Evolutionary conservation across 148 eudicot species (phyloP), one percentile per base, ranked within the genome.

Genomic region (Cornus suecica): DNA sequence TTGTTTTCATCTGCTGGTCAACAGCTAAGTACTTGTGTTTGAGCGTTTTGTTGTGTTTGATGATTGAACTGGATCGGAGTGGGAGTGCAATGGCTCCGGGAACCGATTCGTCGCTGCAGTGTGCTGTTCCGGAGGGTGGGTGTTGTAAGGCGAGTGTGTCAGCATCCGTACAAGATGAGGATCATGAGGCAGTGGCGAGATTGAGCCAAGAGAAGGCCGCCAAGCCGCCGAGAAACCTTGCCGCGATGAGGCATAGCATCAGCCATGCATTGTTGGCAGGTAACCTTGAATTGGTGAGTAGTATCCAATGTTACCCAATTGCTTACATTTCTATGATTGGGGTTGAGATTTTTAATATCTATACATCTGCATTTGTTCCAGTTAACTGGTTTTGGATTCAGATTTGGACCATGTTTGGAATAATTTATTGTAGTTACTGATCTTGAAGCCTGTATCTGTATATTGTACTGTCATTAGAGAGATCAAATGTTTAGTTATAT

Each of bases 211-310:
- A 78, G 26, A 83, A 74, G 74, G 51, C 51, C 4, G 80, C 83
- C 18, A 87, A 82, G 79, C 92, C 88, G 48, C 92, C 92, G 4
- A 82, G 89, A 70, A 84, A 81, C 32, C 76, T 78, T 41, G 80
- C 88, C 0, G 58, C 73, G 8, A 79, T 90, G 80, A 56, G 90
- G 41, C 94, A 88, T 78, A 77, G 84, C 71, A 78, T 84, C 68
- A 86, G 94, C 85, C 89, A 87, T 6, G 82, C 84, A 45, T 42
- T 82, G 65, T 81, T 87, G 76, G 80, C 73, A 8, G 85, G 82
- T 70, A 52, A 58, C 41, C 58, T 70, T 64, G 70, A 78, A 25
- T 76, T 84, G 84, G 94, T 88, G 72, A 77, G 91, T 79, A 10
- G 26, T 8, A 32, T 65, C 18, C 32, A 10, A 71, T 75, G 58